These are phyloP conservation scores for Capronia coronata DNA, from an alignment of 2,329 filamentous ascomycete genomes.

Conservation along the genomic window DNA sequence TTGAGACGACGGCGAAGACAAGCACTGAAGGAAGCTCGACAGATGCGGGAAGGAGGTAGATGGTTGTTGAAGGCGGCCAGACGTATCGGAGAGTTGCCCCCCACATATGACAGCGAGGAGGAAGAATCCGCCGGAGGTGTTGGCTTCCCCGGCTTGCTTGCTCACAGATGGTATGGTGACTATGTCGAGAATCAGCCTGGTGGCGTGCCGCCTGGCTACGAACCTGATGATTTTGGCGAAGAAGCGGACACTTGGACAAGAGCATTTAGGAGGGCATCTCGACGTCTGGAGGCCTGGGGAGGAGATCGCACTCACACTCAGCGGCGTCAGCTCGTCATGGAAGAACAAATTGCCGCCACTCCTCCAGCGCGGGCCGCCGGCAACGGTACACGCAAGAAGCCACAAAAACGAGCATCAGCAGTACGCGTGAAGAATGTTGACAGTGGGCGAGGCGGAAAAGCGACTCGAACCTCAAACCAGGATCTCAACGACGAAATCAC, in stretches of 20 bases:
- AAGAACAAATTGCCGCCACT: conserved; percentile 2
- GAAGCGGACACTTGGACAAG: conserved; percentile 42
- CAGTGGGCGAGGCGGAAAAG: not conserved
- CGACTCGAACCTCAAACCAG: conserved; percentile 11
- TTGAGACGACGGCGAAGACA: conserved; percentile 39
- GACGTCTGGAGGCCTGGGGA: conserved; percentile 42
- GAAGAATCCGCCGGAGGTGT: conserved; percentile 39
- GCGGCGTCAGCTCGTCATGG: conserved; percentile 7
- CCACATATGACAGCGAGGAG: conserved; percentile 44
- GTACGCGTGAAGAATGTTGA: not conserved
- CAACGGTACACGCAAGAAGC: conserved; percentile 18
- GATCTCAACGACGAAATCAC: conserved; percentile 29
- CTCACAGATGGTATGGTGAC: conserved; percentile 15
- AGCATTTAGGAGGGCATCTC: conserved; percentile 38
- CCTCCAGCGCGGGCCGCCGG: conserved; percentile 1
- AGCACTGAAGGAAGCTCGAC: conserved; percentile 35
- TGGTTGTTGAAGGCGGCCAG: conserved; percentile 39
- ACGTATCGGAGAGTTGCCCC: conserved; percentile 39
- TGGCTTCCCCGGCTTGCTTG: conserved; percentile 29
- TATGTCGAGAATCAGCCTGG: conserved; percentile 11
- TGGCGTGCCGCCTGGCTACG: conserved; percentile 33
- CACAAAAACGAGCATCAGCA: conserved; percentile 2
- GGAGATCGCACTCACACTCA: conserved; percentile 33
- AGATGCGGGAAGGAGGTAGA: conserved; percentile 36
- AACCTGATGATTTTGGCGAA: conserved; percentile 45